Evolutionary conservation across 2,329 filamentous ascomycete species (phyloP).

Genomic region (Hymenoscyphus occultus): DNA sequence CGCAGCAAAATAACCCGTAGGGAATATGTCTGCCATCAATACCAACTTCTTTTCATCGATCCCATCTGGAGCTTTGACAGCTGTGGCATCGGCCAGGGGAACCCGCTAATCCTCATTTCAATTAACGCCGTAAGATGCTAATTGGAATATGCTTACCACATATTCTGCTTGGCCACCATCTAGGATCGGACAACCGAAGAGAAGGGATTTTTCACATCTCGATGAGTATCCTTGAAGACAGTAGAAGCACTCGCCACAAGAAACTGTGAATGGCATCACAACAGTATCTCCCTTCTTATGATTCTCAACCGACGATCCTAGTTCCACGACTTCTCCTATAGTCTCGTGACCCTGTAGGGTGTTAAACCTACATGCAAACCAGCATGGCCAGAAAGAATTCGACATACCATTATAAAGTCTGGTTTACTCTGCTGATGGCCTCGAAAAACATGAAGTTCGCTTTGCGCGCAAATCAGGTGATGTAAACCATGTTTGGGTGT

Average conservation of each 20-base stretch:
- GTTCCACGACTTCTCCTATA: slow-evolving; percentile 68
- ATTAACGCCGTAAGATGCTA: no score
- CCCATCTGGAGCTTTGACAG: slow-evolving; percentile 67
- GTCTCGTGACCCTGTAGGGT: slow-evolving; percentile 72
- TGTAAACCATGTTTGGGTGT: not conserved
- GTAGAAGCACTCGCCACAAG: slow-evolving; percentile 78
- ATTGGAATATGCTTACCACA: slow-evolving; percentile 41
- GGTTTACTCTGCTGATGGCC: slow-evolving; percentile 71
- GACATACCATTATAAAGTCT: slow-evolving; percentile 51
- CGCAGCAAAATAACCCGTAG: slow-evolving; percentile 80
- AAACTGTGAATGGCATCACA: slow-evolving; percentile 80
- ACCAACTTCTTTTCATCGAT: slow-evolving; percentile 74
- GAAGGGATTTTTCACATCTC: slow-evolving; percentile 65
- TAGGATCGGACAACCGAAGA: slow-evolving; percentile 68
- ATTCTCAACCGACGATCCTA: slow-evolving; percentile 64
- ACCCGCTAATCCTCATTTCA: slow-evolving; percentile 47
- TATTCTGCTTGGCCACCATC: slow-evolving; percentile 83
- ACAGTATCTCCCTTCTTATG: slow-evolving; percentile 73
- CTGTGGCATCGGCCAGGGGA: slow-evolving; percentile 76
- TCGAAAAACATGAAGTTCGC: slow-evolving; percentile 82
- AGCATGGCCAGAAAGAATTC: not conserved
- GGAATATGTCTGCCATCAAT: slow-evolving; percentile 92
- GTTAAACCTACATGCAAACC: not conserved
- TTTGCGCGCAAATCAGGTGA: not conserved
- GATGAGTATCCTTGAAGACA: slow-evolving; percentile 75